phyloP scores from a whole-genome alignment of 1,139 yeast species.

The Meyerozyma athensensis region DNA sequence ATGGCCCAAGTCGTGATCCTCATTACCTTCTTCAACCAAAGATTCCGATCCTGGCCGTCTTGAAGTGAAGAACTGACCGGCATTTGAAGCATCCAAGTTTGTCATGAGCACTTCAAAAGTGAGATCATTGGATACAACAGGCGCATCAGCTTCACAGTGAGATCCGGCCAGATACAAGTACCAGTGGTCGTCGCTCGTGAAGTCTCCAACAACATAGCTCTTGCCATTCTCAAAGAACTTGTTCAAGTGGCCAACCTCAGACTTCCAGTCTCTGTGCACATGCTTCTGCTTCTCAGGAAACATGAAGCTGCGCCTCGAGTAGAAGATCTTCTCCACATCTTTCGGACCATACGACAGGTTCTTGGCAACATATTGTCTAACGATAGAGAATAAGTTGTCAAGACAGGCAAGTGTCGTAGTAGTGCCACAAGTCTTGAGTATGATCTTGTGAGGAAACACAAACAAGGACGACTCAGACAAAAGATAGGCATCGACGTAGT shows the following conservation, averaged over 20 bases:
- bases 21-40: slow-evolving; percentile 33
- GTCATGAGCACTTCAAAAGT: slow-evolving; percentile 93
- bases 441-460: slow-evolving; percentile 80
- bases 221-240: slow-evolving; percentile 56
- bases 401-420: slow-evolving; percentile 85
- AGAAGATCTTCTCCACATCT: slow-evolving; percentile 65
- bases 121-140: slow-evolving; percentile 43
- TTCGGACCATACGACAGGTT: slow-evolving; percentile 28
- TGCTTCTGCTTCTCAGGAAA: slow-evolving; percentile 82
- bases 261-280: slow-evolving; percentile 81
- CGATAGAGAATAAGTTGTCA: slow-evolving; percentile 54
- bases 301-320: slow-evolving; percentile 89
- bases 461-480: slow-evolving; percentile 87
- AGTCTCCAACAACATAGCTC: slow-evolving; percentile 78
- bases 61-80: slow-evolving; percentile 57
- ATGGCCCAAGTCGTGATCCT: slow-evolving; percentile 73
- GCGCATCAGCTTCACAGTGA: slow-evolving; percentile 15
- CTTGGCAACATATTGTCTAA: slow-evolving; percentile 28
- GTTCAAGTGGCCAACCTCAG: slow-evolving; percentile 70
- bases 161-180: slow-evolving; percentile 68
- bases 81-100: slow-evolving; percentile 56
- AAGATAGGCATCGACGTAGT: slow-evolving; percentile 73
- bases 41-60: slow-evolving; percentile 50
- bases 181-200: slow-evolving; percentile 80
- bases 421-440: slow-evolving; percentile 94